Evolutionary conservation across 441 rosid species (phyloP).

Genomic region (Populus hybrid): DNA sequence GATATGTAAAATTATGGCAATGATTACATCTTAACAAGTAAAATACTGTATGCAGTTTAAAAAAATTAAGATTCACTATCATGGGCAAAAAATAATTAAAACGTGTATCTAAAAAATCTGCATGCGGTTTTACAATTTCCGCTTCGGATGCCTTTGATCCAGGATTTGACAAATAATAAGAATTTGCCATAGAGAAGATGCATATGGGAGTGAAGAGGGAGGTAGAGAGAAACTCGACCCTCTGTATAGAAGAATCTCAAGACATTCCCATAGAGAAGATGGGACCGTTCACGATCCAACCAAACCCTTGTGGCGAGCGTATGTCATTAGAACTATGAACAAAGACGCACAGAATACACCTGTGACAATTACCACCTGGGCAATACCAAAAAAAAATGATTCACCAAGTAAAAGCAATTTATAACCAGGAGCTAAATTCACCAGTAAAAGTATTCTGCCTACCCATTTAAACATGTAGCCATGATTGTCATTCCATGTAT

Average conservation of each 20-base stretch:
- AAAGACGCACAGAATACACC: slow-evolving; percentile 33
- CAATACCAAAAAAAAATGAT: background rate
- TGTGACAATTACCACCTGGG: slow-evolving; percentile 57
- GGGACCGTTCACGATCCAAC: slow-evolving; percentile 58
- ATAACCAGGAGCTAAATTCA: slow-evolving; percentile 3
- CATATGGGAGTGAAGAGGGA: background rate
- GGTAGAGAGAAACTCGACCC: background rate
- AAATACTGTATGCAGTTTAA: background rate
- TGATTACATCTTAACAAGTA: background rate
- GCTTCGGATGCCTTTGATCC: background rate
- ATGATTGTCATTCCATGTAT: slow-evolving; percentile 63
- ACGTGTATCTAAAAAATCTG: background rate
- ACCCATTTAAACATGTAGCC: slow-evolving; percentile 87
- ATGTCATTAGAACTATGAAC: slow-evolving; percentile 59
- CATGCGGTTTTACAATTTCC: slow-evolving; percentile 6
- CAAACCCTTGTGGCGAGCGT: slow-evolving; percentile 79
- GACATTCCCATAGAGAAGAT: background rate
- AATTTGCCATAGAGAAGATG: background rate
- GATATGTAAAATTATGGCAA: background rate
- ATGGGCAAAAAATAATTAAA: background rate
- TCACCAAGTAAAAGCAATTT: background rate
- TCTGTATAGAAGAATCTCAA: background rate
- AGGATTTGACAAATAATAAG: background rate
- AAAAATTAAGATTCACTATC: background rate
- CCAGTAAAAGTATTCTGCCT: slow-evolving; percentile 18